Evolutionary conservation across 1,139 yeast species (phyloP), one percentile per base, ranked within the genome.

Genomic region (Arxiozyma heterogenica): DNA sequence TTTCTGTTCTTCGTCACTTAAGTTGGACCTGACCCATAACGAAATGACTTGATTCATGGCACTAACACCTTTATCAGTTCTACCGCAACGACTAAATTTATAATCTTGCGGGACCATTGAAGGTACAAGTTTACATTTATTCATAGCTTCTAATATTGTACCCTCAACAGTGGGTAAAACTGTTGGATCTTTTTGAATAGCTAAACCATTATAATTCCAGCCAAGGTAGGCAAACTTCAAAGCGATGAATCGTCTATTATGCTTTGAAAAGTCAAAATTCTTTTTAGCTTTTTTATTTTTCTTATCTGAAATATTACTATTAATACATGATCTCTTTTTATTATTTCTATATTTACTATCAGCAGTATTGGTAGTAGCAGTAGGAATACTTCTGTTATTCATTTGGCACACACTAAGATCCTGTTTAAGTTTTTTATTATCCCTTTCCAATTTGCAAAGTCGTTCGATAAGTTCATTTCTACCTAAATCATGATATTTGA

Each of bases 11-110:
- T 73, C 78, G 0, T 70, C 66, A 0, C 78, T 64, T 51, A 93
- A 69, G 38, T 76, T 74, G 0, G 97, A 88, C 59, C 99, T 75
- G 25, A 93, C 84, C 23, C 76, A 73, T 45, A 93, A 73, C 0
- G 96, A 83, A 15, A 93, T 84, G 8, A 93, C 98, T 70, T 93
- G 99, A 62, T 89, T 87, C 84, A 93, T 81, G 0, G 99, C 98
- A 72, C 96, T 87, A 7, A 93, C 99, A 17, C 98, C 98, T 61
- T 83, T 84, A 64, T 93, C 99, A 0, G 99, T 93, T 63, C 99
- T 76, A 0, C 99, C 99, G 71, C 98, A 94, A 58, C 98, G 74
- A 60, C 95, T 86, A 68, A 91, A 91, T 54, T 86, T 81, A 52
- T 78, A 80, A 1, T 78, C 81, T 1, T 72, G 71, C 0, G 90